Evolutionary conservation across 441 rosid genomes (phyloP).

Genomic region (Populus hybrid): DNA sequence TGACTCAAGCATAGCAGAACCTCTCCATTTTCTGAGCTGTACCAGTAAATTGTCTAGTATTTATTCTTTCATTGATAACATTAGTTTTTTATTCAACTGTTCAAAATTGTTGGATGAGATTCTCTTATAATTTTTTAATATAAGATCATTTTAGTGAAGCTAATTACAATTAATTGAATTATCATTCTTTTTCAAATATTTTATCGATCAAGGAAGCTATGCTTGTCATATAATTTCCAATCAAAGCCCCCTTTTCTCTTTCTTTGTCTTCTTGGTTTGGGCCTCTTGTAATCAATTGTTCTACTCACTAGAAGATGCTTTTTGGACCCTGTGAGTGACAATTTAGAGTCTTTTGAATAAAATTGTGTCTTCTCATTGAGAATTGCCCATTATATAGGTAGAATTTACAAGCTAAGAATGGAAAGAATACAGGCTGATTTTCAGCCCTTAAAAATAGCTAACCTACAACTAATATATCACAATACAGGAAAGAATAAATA

Average conservation of each 20-base stretch:
- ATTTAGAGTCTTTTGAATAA: too few relatives aligned
- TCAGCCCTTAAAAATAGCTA: too few relatives aligned
- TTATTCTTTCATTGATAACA: not conserved
- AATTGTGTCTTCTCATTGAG: too few relatives aligned
- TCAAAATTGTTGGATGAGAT: slow-evolving; percentile 4
- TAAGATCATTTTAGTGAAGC: not conserved
- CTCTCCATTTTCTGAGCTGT: not conserved
- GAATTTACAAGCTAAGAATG: too few relatives aligned
- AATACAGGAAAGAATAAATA: too few relatives aligned
- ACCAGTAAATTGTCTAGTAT: not conserved
- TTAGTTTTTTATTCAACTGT: not conserved
- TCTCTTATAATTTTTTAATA: not conserved
- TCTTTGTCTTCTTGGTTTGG: not conserved
- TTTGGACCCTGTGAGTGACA: not conserved
- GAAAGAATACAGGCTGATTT: too few relatives aligned
- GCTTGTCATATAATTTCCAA: not conserved
- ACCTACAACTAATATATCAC: too few relatives aligned
- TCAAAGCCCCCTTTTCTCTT: not conserved
- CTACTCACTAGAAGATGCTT: not conserved
- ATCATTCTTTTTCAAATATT: not conserved
- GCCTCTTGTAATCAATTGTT: not conserved
- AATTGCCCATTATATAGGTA: too few relatives aligned
- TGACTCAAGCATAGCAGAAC: not conserved
- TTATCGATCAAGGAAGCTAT: not conserved
- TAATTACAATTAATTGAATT: not conserved